Percentiles rank a stretch among this genome's conserved stretches.
phyloP scores from a whole-genome alignment of 805 yeast genomes.

The Priceomyces fermenticarens region DNA sequence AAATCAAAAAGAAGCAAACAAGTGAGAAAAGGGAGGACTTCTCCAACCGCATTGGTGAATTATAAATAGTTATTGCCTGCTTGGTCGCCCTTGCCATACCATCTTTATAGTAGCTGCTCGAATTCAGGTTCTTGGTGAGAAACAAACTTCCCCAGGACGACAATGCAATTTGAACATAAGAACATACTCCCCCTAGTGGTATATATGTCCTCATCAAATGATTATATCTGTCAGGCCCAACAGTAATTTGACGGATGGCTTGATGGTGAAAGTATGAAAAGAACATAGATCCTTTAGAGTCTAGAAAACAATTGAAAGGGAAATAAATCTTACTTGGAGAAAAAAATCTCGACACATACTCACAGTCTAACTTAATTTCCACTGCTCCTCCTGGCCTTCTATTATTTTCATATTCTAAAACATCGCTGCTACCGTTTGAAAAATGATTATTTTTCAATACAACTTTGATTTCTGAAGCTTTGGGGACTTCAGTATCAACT shows the following conservation, averaged over 20 bases:
- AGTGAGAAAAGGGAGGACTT: neutral
- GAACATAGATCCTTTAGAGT: neutral
- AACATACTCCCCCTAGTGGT: neutral
- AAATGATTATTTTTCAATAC: too few relatives aligned
- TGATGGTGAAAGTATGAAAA: neutral
- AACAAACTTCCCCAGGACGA: neutral
- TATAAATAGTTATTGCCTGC: neutral
- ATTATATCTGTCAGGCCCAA: neutral
- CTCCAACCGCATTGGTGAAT: too few relatives aligned
- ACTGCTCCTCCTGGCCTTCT: too few relatives aligned
- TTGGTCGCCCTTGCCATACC: neutral
- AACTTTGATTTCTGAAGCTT: too few relatives aligned
- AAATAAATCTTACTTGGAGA: too few relatives aligned
- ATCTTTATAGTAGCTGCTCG: neutral
- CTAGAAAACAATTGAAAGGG: neutral
- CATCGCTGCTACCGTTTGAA: too few relatives aligned
- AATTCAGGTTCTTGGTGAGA: neutral
- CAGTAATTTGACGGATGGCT: neutral
- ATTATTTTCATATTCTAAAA: too few relatives aligned
- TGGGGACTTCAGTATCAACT: neutral
- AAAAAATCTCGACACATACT: too few relatives aligned
- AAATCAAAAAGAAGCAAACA: neutral
- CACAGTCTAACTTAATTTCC: too few relatives aligned
- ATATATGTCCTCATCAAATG: conserved; percentile 1
- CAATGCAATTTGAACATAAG: neutral